Base-by-base conservation (phyloP, 768 basidiomycete genomes). In the Tricholoma bakamatsutake region DNA sequence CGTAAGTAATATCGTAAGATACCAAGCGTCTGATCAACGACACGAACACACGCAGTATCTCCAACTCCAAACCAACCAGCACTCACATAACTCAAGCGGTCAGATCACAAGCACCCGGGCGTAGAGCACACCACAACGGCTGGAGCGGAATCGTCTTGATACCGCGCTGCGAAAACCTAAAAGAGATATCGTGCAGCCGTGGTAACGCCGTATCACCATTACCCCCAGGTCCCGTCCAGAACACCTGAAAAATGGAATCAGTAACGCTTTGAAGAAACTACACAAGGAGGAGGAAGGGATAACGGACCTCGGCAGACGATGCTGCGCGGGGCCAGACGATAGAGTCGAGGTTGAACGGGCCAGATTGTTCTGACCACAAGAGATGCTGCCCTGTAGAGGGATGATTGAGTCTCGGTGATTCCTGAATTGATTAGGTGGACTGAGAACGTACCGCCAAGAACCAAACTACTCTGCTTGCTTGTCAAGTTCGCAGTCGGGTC, bases 291-390 rank as follows among this genome's bases (percentile, higher is more conserved):
- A 18, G 50, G 55, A 54, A 40, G 15, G 48, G 31, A 18, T 3
- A 13, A 18, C 10, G 6, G 17, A 42, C 40, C 35, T 24, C 27
- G n/a, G 35, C 27, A 31, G 43, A 52, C 28, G 28, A 42, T 27
- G n/a, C 27, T 4, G 31, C 50, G 2, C 35, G 27, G 56, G 61
- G 61, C 21, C 48, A 59, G 34, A 56, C 59, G 5, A 56, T 59
- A 2, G 43, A 58, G 34, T 52, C 59, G 4, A 31, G 42, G 5
- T 35, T 42, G 17, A 24, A 54, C 9, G 40, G 52, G 13, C 79
- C 76, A 2, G 85, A 80, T 66, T 90, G 88, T 64, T 91, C 89
- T 1, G 83, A 79, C 87, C 87, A 91, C 10, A 91, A 73, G 1
- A 84, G 76, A 15, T 84, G 80, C 66, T 90, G 78, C 5, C 83